Base-by-base conservation (phyloP, 768 basidiomycete genomes). In the Boletus subparvulus region DNA sequence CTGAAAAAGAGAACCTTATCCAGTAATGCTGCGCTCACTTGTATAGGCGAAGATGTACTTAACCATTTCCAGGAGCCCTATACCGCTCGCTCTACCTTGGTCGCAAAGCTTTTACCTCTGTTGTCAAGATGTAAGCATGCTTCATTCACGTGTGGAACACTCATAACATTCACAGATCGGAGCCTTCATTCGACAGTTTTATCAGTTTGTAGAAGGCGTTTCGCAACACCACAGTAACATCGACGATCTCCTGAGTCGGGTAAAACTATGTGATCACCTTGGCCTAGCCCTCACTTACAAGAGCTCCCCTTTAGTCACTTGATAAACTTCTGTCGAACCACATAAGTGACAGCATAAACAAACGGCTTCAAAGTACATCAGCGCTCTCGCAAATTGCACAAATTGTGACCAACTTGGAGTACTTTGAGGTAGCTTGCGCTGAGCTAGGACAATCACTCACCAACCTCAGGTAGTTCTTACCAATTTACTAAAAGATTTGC, bases 71-170 rank as follows among this genome's bases (percentile, higher is more conserved):
- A 92, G 93, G 65, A 78, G 75, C 52, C 63, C 80, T 9, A 73
- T 87, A 51, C 93, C 94, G 6, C 76, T 87, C 54, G 77, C 79
- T 28, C 78, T 99, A 40, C 94, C 97, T 1, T 99, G 96, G 91
- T 98, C 96, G 0, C 88, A 91, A 69, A 90, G 91, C 1, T 98
- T 98, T 72, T 91, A 94, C 63, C 77, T 90, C n/a, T 96, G 92
- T 65, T 98, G 96, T 69, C 89, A 92, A 77, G 85, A 91, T 66
- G 92, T 92, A 69, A 30, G 55, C 19, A 37, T n/a, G 14, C 45
- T 19, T 59, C 36, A 40, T 50, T 50, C 9, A 21, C 47, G 41
- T 6, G 10, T 28, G 52, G 16, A 45, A 17, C 28, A 43, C 58
- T 50, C 59, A 54, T 53, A 21, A 47, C 40, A 14, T 30, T 43